Base-by-base conservation (phyloP, 1,139 yeast species). In the Arxiozyma bovina region DNA sequence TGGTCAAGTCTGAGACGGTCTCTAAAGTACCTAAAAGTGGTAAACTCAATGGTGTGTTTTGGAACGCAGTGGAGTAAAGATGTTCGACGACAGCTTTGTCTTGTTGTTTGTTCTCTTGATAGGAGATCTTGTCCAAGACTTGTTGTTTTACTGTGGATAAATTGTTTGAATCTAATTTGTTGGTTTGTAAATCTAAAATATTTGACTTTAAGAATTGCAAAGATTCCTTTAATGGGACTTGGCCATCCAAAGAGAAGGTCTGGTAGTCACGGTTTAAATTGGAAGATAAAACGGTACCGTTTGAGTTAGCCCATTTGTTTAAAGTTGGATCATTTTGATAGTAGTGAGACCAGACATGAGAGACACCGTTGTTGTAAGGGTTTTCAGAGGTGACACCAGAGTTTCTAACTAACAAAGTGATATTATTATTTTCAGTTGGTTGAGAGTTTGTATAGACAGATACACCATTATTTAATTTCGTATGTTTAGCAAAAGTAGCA, bases 301-400 rank as follows among this genome's bases (percentile, higher is more conserved):
- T 34, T 20, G 20, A 6, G 20, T 43, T 44, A 17, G 49, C 49
- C 9, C 21, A 22, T 46, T 46, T 23, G 17, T 46, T 46, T 30
- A 50, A 38, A 41, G 57, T 47, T 18, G 48, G 15, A 23, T 45
- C 55, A 43, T 54, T 52, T 46, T 62, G 61, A 57, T 84, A 75
- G 44, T 79, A 70, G 60, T 77, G 74, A 70, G 85, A 73, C 62
- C 83, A 75, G 65, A 86, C 74, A 58, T 86, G 80, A 54, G 91
- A 78, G 55, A 84, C 80, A 79, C 95, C 95, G 63, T 86, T 85
- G 75, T 82, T 83, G 79, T 81, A 85, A 53, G 87, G 78, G 73
- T 83, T 86, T 73, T 86, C 95, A 53, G 86, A 73, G 70, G 90
- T 77, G 53, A 91, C 82, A 69, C 95, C 95, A 53, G 89, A 87